Evolutionary conservation across 768 basidiomycete genomes (phyloP).

Genomic region (Neoboletus subvelutipes): DNA sequence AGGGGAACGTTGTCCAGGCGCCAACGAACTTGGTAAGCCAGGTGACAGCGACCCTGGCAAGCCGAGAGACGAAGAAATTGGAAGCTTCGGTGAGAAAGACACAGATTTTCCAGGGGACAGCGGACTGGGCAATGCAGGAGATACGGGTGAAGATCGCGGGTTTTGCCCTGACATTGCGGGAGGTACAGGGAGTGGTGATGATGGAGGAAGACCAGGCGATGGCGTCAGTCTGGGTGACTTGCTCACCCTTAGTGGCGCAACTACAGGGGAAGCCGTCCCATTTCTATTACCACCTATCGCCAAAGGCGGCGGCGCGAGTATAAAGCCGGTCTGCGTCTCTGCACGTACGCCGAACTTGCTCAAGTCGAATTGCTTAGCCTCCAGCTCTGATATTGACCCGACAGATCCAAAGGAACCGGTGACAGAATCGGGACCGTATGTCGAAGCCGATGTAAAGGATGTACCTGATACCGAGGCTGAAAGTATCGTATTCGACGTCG

Average conservation of each 20-base stretch:
- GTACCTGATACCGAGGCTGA: conserved; percentile 10
- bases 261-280: conserved; percentile 1
- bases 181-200: conserved; percentile 15
- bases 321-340: conserved; percentile 14
- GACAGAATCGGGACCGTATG: conserved; percentile 9
- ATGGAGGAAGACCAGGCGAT: conserved; percentile 16
- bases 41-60: conserved; percentile 18
- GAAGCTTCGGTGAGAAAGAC: conserved; percentile 7
- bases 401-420: conserved; percentile 16
- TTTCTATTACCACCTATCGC: conserved; percentile 12
- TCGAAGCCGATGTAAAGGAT: conserved; percentile 20
- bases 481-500: conserved; percentile 4
- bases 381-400: conserved; percentile 25
- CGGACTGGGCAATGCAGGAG: conserved; percentile 13
- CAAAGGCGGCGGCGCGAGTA: conserved; percentile 27
- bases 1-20: conserved; percentile 24
- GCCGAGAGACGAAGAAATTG: conserved; percentile 5
- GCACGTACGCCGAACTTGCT: conserved; percentile 5
- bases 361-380: conserved; percentile 19
- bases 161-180: conserved; percentile 1
- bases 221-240: conserved; percentile 26
- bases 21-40: conserved; percentile 20
- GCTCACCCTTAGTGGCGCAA: conserved; percentile 28
- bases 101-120: conserved; percentile 10
- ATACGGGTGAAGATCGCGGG: conserved; percentile 6